Evolutionary conservation across 139 green algal genomes (phyloP).

Genomic region (Chlamydomonas applanata): DNA sequence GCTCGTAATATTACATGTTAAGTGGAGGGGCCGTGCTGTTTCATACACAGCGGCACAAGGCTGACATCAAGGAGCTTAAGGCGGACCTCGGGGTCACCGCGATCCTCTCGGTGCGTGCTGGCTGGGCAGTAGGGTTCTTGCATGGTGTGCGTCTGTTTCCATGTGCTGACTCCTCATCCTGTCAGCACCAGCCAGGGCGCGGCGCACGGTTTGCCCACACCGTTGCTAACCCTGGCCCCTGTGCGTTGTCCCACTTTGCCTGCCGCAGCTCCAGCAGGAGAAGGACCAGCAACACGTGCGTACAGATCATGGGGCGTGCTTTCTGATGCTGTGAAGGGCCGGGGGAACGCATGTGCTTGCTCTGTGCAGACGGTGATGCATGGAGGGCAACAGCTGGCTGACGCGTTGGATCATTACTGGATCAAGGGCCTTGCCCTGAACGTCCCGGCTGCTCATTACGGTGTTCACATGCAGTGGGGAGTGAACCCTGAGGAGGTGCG

Average conservation of each 20-base stretch:
- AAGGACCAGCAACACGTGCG: constrained; percentile 65
- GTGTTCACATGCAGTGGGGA: constrained; percentile 47
- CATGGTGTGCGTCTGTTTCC: neutral
- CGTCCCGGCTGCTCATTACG: no score
- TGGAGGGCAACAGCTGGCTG: no score
- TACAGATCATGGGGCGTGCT: no score
- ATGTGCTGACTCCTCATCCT: neutral
- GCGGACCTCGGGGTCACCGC: constrained; percentile 19
- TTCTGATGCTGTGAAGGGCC: no score
- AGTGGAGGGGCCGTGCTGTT: no score
- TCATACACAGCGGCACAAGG: constrained; percentile 20
- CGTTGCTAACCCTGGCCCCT: neutral
- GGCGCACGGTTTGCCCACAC: neutral
- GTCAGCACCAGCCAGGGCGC: neutral
- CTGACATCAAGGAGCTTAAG: constrained; percentile 10
- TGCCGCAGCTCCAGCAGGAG: constrained; percentile 58
- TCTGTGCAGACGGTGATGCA: no score
- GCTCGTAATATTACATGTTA: no score
- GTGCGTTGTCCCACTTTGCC: neutral
- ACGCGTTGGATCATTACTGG: no score
- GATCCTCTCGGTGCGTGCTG: constrained; percentile 18
- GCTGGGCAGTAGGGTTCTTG: neutral
- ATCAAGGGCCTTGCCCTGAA: no score
- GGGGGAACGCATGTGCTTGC: no score
- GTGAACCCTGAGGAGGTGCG: constrained; percentile 51